phyloP scores from a whole-genome alignment of 2,329 filamentous ascomycete genomes.

The Parastagonospora avenae region DNA sequence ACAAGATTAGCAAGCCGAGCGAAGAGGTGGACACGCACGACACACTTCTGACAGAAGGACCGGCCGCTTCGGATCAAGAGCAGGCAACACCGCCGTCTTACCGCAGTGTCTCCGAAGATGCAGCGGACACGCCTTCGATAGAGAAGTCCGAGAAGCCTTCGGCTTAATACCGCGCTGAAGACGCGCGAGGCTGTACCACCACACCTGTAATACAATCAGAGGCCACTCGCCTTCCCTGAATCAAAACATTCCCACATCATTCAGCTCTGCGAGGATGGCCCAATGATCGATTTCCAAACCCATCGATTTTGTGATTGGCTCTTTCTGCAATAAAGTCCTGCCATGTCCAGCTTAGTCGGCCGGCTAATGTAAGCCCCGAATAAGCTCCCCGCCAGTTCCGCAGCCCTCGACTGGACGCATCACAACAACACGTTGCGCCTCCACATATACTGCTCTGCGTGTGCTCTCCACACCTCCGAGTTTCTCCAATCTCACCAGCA shows the following conservation, averaged over 20 bases:
- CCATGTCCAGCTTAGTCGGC: not conserved
- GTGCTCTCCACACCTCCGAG: not conserved
- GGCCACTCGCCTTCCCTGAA: too few relatives aligned
- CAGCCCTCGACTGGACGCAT: slow-evolving; percentile 1
- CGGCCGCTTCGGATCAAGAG: too few relatives aligned
- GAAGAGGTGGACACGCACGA: not conserved
- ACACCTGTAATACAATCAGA: too few relatives aligned
- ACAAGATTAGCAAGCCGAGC: too few relatives aligned
- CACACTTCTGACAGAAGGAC: not conserved
- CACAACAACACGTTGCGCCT: slow-evolving; percentile 8
- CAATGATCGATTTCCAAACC: not conserved
- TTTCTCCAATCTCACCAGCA: not conserved
- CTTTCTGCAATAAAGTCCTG: not conserved
- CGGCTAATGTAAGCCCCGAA: slow-evolving; percentile 13
- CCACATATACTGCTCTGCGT: not conserved
- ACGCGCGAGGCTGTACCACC: too few relatives aligned
- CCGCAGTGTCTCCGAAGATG: too few relatives aligned
- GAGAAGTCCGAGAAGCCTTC: too few relatives aligned
- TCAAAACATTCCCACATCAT: too few relatives aligned
- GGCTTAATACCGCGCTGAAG: too few relatives aligned
- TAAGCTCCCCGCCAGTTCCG: slow-evolving; percentile 6
- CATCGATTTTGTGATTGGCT: not conserved
- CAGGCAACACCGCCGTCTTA: too few relatives aligned
- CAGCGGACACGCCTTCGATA: too few relatives aligned
- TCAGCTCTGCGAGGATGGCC: too few relatives aligned